These are phyloP conservation scores for Setaria viridis DNA, from an alignment of 202 grass and related monocot species.

Conservation along the genomic window DNA sequence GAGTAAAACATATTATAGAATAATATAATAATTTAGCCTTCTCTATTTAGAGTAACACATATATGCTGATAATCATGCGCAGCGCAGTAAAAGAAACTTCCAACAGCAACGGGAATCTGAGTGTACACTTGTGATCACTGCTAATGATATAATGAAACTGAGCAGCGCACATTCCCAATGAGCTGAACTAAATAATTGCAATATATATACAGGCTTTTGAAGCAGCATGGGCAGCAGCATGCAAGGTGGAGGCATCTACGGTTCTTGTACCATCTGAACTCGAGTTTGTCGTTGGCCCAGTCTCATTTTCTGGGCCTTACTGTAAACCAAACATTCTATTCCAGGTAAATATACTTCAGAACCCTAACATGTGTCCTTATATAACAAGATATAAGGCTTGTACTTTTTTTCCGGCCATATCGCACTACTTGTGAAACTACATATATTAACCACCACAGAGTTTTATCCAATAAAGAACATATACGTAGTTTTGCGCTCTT, in stretches of 20 bases:
- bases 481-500: neutral
- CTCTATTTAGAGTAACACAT: neutral
- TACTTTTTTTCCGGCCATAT: neutral
- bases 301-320: conserved; percentile 91
- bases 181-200: conserved; percentile 1
- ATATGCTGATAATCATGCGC: neutral
- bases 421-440: conserved; percentile 2
- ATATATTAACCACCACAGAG: neutral
- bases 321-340: conserved; percentile 84
- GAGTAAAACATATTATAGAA: neutral
- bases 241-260: conserved; percentile 83
- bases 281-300: conserved; percentile 77
- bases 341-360: conserved; percentile 58
- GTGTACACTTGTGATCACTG: conserved; percentile 7
- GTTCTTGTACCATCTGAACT: conserved; percentile 71
- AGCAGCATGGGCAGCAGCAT: conserved; percentile 77
- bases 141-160: conserved; percentile 15
- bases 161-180: neutral
- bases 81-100: neutral
- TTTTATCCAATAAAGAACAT: neutral
- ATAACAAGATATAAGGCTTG: neutral
- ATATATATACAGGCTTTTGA: conserved; percentile 67
- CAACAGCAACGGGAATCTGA: conserved; percentile 7
- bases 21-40: neutral
- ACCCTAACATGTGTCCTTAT: neutral